A percentile compares a stretch with the other conserved stretches of the same genome.
Evolutionary conservation across 2,329 filamentous ascomycete species (phyloP).

Genomic region (Huntiella omanensis): DNA sequence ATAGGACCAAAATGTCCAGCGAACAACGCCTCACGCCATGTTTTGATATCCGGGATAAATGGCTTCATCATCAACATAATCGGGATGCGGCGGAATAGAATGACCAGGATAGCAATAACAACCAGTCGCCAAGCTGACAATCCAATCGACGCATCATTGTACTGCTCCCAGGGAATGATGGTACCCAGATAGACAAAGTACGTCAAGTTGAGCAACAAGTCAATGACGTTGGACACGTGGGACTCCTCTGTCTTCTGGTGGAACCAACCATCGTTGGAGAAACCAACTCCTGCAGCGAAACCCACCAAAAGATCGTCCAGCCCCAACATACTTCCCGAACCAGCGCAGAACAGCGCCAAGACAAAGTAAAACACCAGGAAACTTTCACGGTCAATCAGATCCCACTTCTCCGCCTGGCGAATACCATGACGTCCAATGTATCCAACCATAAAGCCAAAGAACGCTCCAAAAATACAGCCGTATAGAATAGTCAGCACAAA

Average conservation of each 20-base stretch:
- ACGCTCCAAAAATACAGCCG: conserved; percentile 81
- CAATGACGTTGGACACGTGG: conserved; percentile 97
- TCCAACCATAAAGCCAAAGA: conserved; percentile 74
- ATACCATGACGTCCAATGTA: conserved; percentile 85
- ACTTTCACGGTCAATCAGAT: conserved; percentile 86
- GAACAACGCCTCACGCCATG: conserved; percentile 91
- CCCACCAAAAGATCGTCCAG: conserved; percentile 88
- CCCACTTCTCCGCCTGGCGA: conserved; percentile 64
- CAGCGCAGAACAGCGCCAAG: conserved; percentile 84
- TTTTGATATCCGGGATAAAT: conserved; percentile 89
- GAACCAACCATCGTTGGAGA: conserved; percentile 99
- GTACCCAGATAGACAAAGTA: conserved; percentile 97
- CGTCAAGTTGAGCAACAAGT: conserved; percentile 85
- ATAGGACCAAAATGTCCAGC: conserved; percentile 96
- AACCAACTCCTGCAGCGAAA: conserved; percentile 91
- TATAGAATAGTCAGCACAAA: conserved; percentile 80
- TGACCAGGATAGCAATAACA: conserved; percentile 83
- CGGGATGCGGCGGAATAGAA: conserved; percentile 89
- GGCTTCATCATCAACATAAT: conserved; percentile 87
- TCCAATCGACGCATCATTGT: conserved; percentile 56
- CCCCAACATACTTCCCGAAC: conserved; percentile 76
- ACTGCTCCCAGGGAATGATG: conserved; percentile 91
- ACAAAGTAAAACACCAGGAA: conserved; percentile 99
- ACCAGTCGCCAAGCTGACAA: conserved; percentile 74
- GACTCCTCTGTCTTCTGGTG: conserved; percentile 95